Evolutionary conservation across 176 grass and related monocot genomes (phyloP), one percentile per base, ranked within the genome.

Genomic region (Aegilops sharonensis): DNA sequence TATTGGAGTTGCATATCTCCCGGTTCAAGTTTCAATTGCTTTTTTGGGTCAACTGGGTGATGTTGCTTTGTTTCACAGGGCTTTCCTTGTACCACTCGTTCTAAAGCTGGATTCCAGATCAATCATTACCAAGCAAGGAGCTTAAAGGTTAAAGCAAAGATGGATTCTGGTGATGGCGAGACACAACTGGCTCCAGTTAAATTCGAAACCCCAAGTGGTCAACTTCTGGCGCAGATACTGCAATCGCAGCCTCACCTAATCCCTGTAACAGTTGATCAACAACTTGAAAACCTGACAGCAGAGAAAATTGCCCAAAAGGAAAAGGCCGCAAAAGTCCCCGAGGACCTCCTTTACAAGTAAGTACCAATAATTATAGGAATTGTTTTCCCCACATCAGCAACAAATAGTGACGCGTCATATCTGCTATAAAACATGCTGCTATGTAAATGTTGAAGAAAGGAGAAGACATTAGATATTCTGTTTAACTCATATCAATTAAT

Each of bases 301-400:
- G 92, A 95, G 50, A 89, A 88, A 88, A 85, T 86, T 91, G 77
- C 81, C 9, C 92, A 94, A 54, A 91, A 91, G 0, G 89, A 94
- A 87, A 89, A 98, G 78, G 76, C 94, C 35, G 87, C 83, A 40
- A 84, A 83, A 65, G 31, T 78, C 86, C 83, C 89, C 35, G 82
- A 91, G 60, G 97, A 98, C 57, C 86, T 92, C 76, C 97, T 98
- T 84, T 94, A 94, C 88, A 95, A 82, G 97, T 95, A 83, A 68
- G 75, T 81, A 43, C 24, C n/a, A 9, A 56, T 29, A 78, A 50
- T 48, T 30, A 1, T 63, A 73, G 11, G 42, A 77, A 24, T 24
- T 64, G 4, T 67, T 66, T 65, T 18, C 20, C 9, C 5, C 6
- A 65, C 24, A 2, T 68, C 60, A 25, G 20, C 18, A 25, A 18